Evolutionary conservation across 345 rosid genomes (phyloP).

Genomic region (Euclidium syriacum): DNA sequence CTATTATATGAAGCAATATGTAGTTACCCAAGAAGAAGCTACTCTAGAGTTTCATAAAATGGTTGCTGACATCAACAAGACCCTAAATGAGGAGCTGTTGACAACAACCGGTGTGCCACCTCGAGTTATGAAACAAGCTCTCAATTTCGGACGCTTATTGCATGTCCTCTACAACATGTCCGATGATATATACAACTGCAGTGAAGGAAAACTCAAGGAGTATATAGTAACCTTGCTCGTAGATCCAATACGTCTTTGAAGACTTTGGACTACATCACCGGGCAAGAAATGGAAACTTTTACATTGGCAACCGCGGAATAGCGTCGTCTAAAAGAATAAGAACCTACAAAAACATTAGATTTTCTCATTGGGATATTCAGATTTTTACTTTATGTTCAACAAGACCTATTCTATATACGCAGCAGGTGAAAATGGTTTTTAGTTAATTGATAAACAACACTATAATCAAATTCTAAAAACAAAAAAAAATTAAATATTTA

Average conservation of each 20-base stretch:
- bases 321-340: no score
- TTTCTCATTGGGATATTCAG: no score
- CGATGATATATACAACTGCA: constrained; percentile 1
- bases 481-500: no score
- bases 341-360: no score
- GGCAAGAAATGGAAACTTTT: no score
- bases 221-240: not conserved
- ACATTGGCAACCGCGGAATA: no score
- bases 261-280: not conserved
- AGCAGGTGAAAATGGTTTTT: no score
- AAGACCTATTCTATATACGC: no score
- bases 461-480: no score
- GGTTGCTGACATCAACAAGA: not conserved
- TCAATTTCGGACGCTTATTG: not conserved
- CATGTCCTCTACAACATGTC: not conserved
- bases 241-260: constrained; percentile 1
- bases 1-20: constrained; percentile 14
- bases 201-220: constrained; percentile 6
- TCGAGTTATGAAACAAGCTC: not conserved
- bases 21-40: constrained; percentile 4
- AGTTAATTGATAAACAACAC: no score
- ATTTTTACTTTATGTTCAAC: no score
- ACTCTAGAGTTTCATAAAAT: not conserved
- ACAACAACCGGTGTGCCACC: not conserved
- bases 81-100: not conserved